Percentiles rank a stretch among this genome's conserved stretches.
Conservation (phyloP, 2,329 filamentous ascomycete species). For the Claviceps paspali region DNA sequence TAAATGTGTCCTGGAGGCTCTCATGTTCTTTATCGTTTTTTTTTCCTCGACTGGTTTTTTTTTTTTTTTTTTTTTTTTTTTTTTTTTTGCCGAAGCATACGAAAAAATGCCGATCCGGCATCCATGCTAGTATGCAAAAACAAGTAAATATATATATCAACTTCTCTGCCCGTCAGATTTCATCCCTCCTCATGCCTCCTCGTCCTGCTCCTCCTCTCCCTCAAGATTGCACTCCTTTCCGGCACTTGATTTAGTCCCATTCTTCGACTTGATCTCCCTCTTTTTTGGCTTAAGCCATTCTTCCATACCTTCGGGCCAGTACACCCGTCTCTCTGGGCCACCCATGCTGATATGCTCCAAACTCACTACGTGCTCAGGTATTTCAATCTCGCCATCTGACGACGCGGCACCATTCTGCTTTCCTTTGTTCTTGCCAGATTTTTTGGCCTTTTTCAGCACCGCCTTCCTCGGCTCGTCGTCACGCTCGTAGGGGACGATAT, state of each 20-base stretch:
- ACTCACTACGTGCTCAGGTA: constrained; percentile 31
- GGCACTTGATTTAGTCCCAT: constrained; percentile 1
- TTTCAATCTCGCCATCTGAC: constrained; percentile 21
- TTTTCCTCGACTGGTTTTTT: too few relatives aligned
- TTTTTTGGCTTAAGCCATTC: constrained; percentile 79
- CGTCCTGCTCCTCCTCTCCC: background rate
- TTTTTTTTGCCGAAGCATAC: too few relatives aligned
- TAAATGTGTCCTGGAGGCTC: too few relatives aligned
- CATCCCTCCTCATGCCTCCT: background rate
- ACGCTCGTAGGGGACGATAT: constrained; percentile 63
- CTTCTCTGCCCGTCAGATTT: too few relatives aligned
- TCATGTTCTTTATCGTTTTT: too few relatives aligned
- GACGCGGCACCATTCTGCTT: constrained; percentile 17
- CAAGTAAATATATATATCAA: too few relatives aligned
- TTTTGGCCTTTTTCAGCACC: constrained; percentile 23
- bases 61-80: too few relatives aligned
- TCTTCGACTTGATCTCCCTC: constrained; percentile 40
- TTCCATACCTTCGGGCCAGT: constrained; percentile 83
- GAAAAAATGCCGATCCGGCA: too few relatives aligned
- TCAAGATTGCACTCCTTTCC: background rate
- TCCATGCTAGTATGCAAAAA: too few relatives aligned
- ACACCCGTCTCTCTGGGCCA: constrained; percentile 64
- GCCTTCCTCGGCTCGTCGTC: constrained; percentile 52
- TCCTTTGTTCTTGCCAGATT: constrained; percentile 22
- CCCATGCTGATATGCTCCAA: constrained; percentile 74